Percentiles rank a stretch among this genome's conserved stretches.
Conservation (phyloP, 176 grass and related monocot genomes). For the Triticum timopheevii region DNA sequence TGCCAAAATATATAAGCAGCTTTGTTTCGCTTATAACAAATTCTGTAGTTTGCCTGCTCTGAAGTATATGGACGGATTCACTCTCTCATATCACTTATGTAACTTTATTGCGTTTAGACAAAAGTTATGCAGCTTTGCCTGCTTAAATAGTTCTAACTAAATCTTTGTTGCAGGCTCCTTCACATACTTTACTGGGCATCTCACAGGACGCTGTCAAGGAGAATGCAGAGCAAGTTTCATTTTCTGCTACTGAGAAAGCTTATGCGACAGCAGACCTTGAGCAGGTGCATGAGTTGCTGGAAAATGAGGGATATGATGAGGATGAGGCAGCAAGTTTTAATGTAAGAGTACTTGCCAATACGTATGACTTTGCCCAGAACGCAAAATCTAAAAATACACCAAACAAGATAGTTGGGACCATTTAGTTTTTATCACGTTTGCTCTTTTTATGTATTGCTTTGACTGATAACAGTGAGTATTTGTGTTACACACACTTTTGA, state of each 20-base stretch:
- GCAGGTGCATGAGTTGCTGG: slow-evolving; percentile 61
- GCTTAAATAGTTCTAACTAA: slow-evolving; percentile 21
- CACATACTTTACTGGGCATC: slow-evolving; percentile 58
- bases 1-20: too few species aligned
- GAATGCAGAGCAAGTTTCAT: slow-evolving; percentile 27
- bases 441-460: not conserved
- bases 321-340: slow-evolving; percentile 58
- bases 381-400: too few species aligned
- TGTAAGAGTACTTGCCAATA: slow-evolving; percentile 36
- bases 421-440: not conserved
- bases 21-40: not conserved
- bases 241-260: slow-evolving; percentile 64
- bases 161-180: slow-evolving; percentile 54
- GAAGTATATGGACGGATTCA: not conserved
- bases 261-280: slow-evolving; percentile 58
- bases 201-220: slow-evolving; percentile 14
- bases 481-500: not conserved
- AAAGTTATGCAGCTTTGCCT: not conserved
- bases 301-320: slow-evolving; percentile 58
- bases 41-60: not conserved
- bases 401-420: too few species aligned
- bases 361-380: too few species aligned
- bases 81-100: not conserved
- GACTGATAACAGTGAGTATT: not conserved
- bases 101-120: not conserved